Evolutionary conservation across 1,139 yeast genomes (phyloP), one percentile per base, ranked within the genome.

Genomic region (Casaregolazyma lundiana): DNA sequence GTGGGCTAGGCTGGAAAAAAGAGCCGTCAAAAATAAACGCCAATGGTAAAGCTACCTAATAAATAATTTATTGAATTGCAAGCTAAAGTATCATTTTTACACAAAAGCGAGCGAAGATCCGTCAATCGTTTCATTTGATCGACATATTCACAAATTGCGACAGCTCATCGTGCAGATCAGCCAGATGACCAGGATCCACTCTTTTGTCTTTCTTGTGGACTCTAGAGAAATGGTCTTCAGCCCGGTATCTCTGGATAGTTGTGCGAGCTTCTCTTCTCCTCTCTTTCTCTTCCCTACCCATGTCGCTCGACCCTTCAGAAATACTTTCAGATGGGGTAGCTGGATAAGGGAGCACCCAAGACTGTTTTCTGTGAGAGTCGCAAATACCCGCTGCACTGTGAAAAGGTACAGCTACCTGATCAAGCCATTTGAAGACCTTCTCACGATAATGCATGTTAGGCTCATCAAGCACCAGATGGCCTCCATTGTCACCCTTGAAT

Each of bases 1-100:
- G 84, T 60, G 95, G 89, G 1, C 72, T 82, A 11, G 69, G 66
- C 6, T 88, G 95, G 75, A 77, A 73, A 52, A 76, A 71, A 2
- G 72, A 72, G 30, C 83, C 81, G 18, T 85, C 88, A 22, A 79
- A 77, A 59, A 26, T 26, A 7, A 26, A 26, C 68, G 80, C 49
- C 72, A 58, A 52, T 29, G 13, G 26, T 2, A 16, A 36, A 11
- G 32, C 32, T 13, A 7, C 7, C 11, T 41, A 6, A 32, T 40
- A 15, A 35, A 35, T 40, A 21, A 15, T 43, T 43, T 16, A 30
- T n/a, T n/a, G n/a, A n/a, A n/a, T n/a, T n/a, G n/a, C n/a, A n/a
- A n/a, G n/a, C n/a, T n/a, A n/a, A n/a, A n/a, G n/a, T n/a, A n/a
- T n/a, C n/a, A n/a, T n/a, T n/a, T n/a, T n/a, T n/a, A n/a, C n/a